Evolutionary conservation across 2,329 filamentous ascomycete species (phyloP), one percentile per base, ranked within the genome.

Genomic region (Byssothecium circinans): DNA sequence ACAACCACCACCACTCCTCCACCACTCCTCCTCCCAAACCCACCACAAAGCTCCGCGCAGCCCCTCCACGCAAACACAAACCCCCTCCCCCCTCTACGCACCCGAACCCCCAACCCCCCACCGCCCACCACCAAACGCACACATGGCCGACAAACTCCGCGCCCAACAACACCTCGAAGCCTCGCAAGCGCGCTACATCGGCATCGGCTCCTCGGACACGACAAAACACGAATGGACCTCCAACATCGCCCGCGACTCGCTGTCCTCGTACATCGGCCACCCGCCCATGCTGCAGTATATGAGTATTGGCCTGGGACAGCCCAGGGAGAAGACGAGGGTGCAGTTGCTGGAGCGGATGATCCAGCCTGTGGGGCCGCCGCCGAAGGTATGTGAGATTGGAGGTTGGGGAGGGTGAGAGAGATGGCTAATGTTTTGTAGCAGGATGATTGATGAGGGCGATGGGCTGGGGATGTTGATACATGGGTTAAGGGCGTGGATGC

Each of bases 181-280:
- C 56, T 88, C 97, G 15, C 94, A 99, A 75, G 87, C 91, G 65
- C 95, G 95, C 66, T 96, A 94, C 78, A 81, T 99, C 64, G 94
- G 94, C 60, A 97, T 94, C 3, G 94, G 94, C 19, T 91, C 96
- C 73, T 89, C 92, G 35, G 94, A 99, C 76, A 97, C 92, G 12
- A 95, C 91, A 20, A 95, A 90, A 72, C 94, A 94, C 85, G 94
- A 99, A 75, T 99, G 91, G 91, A 87, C 87, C 41, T 91, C 88
- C 50, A 99, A 97, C 76, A 92, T 97, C 68, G 83, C 91, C 68
- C 91, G 94, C 70, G 94, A 99, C 77, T 95, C 87, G 18, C 91
- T 92, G 69, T 84, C 91, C 17, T 91, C 86, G 54, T 91, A 95
- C 63, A 82, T 94, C 56, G 94, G 94, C 17, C 94, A 99, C 69